These are phyloP conservation scores for Chaetomium cochliodes DNA, from an alignment of 495 filamentous ascomycete genomes.

Conservation along the genomic window DNA sequence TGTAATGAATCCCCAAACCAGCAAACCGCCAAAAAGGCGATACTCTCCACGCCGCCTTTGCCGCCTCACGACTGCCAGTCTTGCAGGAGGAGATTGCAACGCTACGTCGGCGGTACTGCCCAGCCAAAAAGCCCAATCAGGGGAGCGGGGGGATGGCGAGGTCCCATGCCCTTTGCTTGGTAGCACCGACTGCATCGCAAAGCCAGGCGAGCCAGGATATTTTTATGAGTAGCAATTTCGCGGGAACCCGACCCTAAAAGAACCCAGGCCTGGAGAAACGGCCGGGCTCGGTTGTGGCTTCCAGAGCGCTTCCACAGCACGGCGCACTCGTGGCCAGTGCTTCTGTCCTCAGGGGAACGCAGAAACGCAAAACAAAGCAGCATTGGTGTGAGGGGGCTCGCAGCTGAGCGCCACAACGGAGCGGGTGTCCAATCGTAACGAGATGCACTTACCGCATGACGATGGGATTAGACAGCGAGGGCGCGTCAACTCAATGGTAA, in stretches of 20 bases:
- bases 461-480: not conserved
- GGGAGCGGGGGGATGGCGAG: constrained; percentile 1
- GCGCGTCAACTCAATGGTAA: constrained; percentile 2
- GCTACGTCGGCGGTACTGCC: constrained; percentile 17
- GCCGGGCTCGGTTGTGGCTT: constrained; percentile 18
- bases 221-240: constrained; percentile 26
- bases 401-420: constrained; percentile 15
- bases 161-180: constrained; percentile 14
- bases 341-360: not conserved
- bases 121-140: constrained; percentile 12
- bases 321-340: constrained; percentile 22
- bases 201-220: constrained; percentile 1
- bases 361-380: constrained; percentile 10
- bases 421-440: constrained; percentile 7
- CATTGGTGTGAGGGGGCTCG: constrained; percentile 7
- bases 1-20: not conserved
- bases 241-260: not conserved
- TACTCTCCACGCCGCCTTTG: constrained; percentile 21
- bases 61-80: constrained; percentile 20
- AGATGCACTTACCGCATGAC: not conserved
- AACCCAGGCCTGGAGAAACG: constrained; percentile 11
- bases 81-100: constrained; percentile 18
- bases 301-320: constrained; percentile 19
- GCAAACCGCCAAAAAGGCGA: not conserved
- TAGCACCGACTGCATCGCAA: constrained; percentile 11